Conservation (phyloP, 2,329 filamentous ascomycete species). For the Zarea fungicola region DNA sequence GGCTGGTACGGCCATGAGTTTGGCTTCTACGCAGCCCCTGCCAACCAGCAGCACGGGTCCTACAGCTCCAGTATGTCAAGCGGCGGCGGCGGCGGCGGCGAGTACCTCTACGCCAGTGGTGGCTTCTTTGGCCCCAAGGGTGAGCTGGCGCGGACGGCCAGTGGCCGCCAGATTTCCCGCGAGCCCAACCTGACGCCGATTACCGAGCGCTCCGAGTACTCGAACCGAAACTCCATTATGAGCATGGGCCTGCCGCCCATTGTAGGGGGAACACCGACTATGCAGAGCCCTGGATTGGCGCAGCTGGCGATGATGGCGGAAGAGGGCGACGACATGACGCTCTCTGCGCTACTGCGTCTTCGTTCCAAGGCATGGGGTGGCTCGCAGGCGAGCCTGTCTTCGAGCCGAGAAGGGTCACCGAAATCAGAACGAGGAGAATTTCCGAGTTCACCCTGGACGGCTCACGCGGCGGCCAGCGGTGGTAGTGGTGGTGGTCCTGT, state of each 20-base stretch:
- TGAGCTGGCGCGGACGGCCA: conserved; percentile 60
- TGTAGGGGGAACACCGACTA: conserved; percentile 36
- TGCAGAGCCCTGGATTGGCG: conserved; percentile 69
- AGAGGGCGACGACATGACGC: conserved; percentile 58
- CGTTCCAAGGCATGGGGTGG: conserved; percentile 75
- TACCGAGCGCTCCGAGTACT: conserved; percentile 93
- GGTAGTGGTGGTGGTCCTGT: conserved; percentile 9
- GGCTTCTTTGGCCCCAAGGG: conserved; percentile 83
- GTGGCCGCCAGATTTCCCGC: conserved; percentile 67
- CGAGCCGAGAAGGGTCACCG: conserved; percentile 47
- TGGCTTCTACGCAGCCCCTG: conserved; percentile 76
- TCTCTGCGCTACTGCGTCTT: conserved; percentile 67
- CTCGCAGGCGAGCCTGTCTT: conserved; percentile 66
- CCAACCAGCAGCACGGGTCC: conserved; percentile 37
- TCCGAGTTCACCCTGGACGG: conserved; percentile 37
- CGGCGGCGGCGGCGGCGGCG: conserved; percentile 28
- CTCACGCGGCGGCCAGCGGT: conserved; percentile 11
- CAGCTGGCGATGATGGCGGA: conserved; percentile 66
- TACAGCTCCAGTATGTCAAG: conserved; percentile 32
- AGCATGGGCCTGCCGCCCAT: conserved; percentile 49
- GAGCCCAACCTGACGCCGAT: conserved; percentile 95
- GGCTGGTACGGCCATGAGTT: conserved; percentile 97
- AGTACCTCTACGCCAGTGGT: conserved; percentile 65
- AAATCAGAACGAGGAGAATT: conserved; percentile 45
- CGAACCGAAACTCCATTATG: conserved; percentile 86